Conservation (phyloP, 345 rosid species). For the Gossypium bickii region DNA sequence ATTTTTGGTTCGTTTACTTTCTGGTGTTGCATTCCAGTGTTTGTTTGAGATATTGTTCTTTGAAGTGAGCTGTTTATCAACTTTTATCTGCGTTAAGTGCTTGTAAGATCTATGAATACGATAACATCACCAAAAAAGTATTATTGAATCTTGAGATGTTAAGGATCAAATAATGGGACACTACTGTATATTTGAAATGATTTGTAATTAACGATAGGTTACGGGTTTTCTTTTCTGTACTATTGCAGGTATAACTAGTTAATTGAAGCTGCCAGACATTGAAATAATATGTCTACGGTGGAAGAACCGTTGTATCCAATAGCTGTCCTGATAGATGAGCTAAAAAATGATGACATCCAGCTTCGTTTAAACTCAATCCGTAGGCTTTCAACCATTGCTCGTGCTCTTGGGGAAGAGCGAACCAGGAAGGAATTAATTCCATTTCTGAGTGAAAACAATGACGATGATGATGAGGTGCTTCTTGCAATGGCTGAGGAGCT, state of each 20-base stretch:
- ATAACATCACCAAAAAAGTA: background rate
- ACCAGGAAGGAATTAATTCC: conserved; percentile 90
- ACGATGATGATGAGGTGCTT: conserved; percentile 94
- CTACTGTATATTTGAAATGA: background rate
- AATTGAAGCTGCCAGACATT: background rate
- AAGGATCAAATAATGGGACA: background rate
- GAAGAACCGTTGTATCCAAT: conserved; percentile 91
- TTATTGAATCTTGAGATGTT: background rate
- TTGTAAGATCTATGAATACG: background rate
- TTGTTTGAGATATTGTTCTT: conserved; percentile 19
- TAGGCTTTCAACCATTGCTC: conserved; percentile 83
- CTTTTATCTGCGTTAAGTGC: background rate
- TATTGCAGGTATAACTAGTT: background rate
- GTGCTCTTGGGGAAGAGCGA: conserved; percentile 95
- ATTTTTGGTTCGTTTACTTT: background rate
- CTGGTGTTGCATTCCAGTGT: conserved; percentile 24
- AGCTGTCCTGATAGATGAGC: conserved; percentile 83
- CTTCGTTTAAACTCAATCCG: conserved; percentile 87
- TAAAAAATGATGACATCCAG: conserved; percentile 94
- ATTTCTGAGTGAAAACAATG: conserved; percentile 85
- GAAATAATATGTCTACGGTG: conserved; percentile 55
- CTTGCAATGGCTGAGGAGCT: conserved; percentile 92
- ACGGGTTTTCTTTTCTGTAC: background rate
- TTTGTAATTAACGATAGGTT: background rate
- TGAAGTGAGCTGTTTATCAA: conserved; percentile 5